A percentile compares a stretch with the other conserved stretches of the same genome.
Conservation (phyloP, 164 flowering plant genomes). For the Taxillus chinensis region DNA sequence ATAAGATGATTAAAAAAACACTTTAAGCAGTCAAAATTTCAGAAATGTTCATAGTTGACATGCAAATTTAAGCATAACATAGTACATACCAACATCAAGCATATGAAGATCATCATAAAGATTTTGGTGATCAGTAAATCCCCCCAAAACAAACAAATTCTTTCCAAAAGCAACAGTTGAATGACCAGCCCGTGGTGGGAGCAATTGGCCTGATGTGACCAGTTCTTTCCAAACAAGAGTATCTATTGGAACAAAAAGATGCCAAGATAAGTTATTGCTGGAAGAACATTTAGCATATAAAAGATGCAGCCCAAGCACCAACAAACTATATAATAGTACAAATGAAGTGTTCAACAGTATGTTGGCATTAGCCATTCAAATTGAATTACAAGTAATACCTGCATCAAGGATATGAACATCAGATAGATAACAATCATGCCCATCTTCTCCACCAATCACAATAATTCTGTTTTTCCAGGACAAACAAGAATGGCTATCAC, state of each 20-base stretch:
- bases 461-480: constrained; percentile 77
- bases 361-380: neutral
- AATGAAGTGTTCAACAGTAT: neutral
- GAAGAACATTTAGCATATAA: neutral
- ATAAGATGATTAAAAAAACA: no score
- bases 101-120: constrained; percentile 77
- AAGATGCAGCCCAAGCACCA: neutral
- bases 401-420: constrained; percentile 90
- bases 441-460: constrained; percentile 94
- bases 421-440: constrained; percentile 66
- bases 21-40: no score
- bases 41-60: neutral
- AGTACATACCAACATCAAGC: constrained; percentile 75
- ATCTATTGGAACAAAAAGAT: constrained; percentile 29
- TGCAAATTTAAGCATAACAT: neutral
- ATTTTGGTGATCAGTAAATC: constrained; percentile 79
- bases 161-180: constrained; percentile 69
- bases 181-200: constrained; percentile 93
- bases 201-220: constrained; percentile 52
- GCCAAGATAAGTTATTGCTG: neutral
- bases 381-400: constrained; percentile 30
- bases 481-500: constrained; percentile 94
- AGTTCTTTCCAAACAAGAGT: constrained; percentile 78
- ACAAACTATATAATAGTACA: neutral
- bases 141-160: constrained; percentile 85